These are phyloP conservation scores for Mycena sanguinolenta DNA, from an alignment of 768 basidiomycete species.

Conservation along the genomic window DNA sequence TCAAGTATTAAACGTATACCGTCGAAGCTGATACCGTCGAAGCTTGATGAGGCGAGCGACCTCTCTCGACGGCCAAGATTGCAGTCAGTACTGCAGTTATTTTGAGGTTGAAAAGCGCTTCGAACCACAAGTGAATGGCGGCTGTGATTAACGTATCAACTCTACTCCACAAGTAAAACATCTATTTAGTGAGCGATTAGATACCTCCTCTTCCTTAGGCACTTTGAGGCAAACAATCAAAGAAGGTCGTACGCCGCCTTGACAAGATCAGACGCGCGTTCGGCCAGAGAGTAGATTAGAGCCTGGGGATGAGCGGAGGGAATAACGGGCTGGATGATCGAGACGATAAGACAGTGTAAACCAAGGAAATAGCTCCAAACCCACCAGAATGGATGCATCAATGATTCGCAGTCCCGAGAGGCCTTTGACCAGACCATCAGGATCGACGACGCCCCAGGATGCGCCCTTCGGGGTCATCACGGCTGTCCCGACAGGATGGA, in stretches of 20 bases:
- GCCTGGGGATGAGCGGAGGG: slow-evolving; percentile 40
- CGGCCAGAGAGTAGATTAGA: slow-evolving; percentile 39
- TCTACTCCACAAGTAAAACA: too few species aligned
- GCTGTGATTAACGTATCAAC: too few species aligned
- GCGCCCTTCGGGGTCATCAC: not conserved
- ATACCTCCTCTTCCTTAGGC: too few species aligned
- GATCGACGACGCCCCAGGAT: not conserved
- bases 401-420: not conserved
- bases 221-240: too few species aligned
- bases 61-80: too few species aligned
- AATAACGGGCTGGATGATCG: slow-evolving; percentile 29
- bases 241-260: not conserved
- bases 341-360: not conserved
- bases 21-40: too few species aligned
- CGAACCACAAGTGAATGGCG: too few species aligned
- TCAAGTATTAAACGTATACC: too few species aligned
- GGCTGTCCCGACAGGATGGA: not conserved
- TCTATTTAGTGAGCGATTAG: too few species aligned
- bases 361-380: not conserved
- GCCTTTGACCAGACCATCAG: not conserved
- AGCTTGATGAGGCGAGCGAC: too few species aligned
- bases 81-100: too few species aligned
- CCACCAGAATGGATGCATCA: not conserved
- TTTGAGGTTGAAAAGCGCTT: too few species aligned
- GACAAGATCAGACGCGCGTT: slow-evolving; percentile 35